Evolutionary conservation across 1,284 basidiomycete species (phyloP).

Genomic region (Microbotryum intermedium): DNA sequence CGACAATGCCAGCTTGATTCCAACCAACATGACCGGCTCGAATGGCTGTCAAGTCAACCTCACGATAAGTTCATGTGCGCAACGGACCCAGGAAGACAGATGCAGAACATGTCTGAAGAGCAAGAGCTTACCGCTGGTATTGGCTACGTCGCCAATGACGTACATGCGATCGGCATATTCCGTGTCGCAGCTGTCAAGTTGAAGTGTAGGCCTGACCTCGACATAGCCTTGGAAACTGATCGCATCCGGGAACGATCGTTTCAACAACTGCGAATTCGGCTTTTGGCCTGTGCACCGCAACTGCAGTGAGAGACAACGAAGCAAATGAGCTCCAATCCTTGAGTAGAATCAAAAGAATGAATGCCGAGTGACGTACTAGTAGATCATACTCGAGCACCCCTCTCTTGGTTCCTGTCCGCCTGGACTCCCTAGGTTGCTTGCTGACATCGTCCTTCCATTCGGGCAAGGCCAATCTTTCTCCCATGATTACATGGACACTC

Average conservation of each 20-base stretch:
- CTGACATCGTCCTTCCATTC: conserved; percentile 25
- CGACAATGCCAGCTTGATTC: conserved; percentile 37
- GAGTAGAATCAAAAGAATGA: neutral
- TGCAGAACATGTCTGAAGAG: conserved; percentile 51
- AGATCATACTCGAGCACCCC: conserved; percentile 54
- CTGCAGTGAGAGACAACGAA: conserved; percentile 37
- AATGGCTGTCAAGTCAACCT: conserved; percentile 33
- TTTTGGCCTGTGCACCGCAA: conserved; percentile 66
- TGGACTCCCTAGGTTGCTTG: conserved; percentile 23
- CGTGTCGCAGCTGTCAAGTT: conserved; percentile 21
- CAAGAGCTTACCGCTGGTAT: conserved; percentile 47
- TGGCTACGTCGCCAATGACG: conserved; percentile 50
- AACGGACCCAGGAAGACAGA: neutral
- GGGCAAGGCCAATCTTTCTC: conserved; percentile 41
- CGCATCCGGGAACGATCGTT: conserved; percentile 46
- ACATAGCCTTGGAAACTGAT: conserved; percentile 48
- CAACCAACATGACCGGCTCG: conserved; percentile 56
- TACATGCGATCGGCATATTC: conserved; percentile 46
- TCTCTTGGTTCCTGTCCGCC: conserved; percentile 50
- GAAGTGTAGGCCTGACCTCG: conserved; percentile 28
- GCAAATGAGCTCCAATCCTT: too few species aligned
- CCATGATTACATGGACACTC: conserved; percentile 41
- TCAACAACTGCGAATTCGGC: conserved; percentile 58
- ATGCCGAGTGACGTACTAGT: conserved; percentile 44
- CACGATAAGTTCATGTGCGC: too few species aligned